These are phyloP conservation scores for Globisporangium alternatum DNA, from an alignment of 352 stramenopile genomes.

Conservation along the genomic window DNA sequence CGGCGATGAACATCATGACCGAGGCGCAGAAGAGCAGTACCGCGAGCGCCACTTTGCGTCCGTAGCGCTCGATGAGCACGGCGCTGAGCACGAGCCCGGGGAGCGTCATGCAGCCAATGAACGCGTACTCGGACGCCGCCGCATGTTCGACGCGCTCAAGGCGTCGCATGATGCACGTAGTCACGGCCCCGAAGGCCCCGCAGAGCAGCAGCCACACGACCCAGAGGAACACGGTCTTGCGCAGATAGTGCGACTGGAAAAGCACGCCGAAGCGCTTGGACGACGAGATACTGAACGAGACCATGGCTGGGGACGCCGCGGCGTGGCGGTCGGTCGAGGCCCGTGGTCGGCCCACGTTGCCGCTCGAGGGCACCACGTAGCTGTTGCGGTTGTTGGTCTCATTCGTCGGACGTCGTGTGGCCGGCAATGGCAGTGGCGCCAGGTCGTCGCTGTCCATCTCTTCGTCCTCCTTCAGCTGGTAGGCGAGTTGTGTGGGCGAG, in stretches of 20 bases:
- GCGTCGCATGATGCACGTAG: conserved; percentile 27
- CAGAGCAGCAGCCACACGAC: conserved; percentile 33
- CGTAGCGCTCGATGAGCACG: conserved; percentile 33
- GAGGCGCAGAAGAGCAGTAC: conserved; percentile 29
- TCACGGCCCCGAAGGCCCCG: conserved; percentile 21
- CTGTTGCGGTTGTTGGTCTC: conserved; percentile 19
- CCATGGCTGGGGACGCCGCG: conserved; percentile 26
- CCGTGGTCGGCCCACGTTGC: conserved; percentile 17
- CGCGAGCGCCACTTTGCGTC: conserved; percentile 31
- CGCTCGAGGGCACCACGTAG: conserved; percentile 21
- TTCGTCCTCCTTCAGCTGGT: conserved; percentile 15
- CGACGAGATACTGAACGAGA: conserved; percentile 38
- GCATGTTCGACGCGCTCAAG: conserved; percentile 23
- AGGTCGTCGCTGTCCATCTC: conserved; percentile 20
- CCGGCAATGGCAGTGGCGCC: conserved; percentile 9
- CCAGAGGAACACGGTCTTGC: conserved; percentile 46
- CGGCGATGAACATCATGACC: conserved; percentile 25
- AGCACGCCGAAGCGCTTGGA: conserved; percentile 39
- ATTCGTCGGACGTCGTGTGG: conserved; percentile 1
- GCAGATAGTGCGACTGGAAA: conserved; percentile 33
- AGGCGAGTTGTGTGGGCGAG: conserved; percentile 11
- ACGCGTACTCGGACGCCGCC: conserved; percentile 27
- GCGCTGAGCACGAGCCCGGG: conserved; percentile 40
- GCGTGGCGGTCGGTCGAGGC: conserved; percentile 24
- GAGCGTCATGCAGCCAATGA: conserved; percentile 34